phyloP scores from a whole-genome alignment of 306 rosid genomes.

The Canavalia gladiata region DNA sequence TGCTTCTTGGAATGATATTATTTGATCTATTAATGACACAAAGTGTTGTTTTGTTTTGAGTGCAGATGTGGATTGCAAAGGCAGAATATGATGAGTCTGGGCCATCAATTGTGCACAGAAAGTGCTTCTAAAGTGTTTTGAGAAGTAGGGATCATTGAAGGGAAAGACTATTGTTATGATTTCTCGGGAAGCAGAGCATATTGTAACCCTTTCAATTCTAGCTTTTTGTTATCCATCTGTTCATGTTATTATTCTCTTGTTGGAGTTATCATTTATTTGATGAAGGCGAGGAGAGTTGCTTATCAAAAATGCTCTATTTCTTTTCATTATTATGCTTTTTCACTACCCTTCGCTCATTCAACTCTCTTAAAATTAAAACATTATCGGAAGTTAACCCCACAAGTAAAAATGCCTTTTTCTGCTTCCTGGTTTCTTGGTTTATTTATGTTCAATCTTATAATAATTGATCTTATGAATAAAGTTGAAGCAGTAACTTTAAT shows the following conservation, averaged over 20 bases:
- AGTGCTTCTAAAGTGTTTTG: constrained; percentile 78
- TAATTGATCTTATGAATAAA: no score
- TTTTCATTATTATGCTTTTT: constrained; percentile 41
- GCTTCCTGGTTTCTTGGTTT: not conserved
- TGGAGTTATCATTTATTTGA: constrained; percentile 65
- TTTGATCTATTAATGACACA: constrained; percentile 2
- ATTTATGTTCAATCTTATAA: not conserved
- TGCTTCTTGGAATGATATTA: not conserved
- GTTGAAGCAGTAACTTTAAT: not conserved
- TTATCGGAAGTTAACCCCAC: not conserved
- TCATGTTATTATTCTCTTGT: constrained; percentile 59
- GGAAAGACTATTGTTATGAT: constrained; percentile 49
- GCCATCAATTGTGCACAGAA: constrained; percentile 97
- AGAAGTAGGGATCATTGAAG: constrained; percentile 55
- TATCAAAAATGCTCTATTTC: constrained; percentile 52
- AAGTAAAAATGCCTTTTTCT: not conserved
- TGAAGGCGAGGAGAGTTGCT: constrained; percentile 57
- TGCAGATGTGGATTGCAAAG: constrained; percentile 99
- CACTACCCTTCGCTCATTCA: constrained; percentile 12
- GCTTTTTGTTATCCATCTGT: constrained; percentile 57
- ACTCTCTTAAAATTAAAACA: not conserved
- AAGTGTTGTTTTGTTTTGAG: constrained; percentile 1
- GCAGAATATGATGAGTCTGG: constrained; percentile 98
- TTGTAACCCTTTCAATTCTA: constrained; percentile 57
- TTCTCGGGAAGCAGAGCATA: constrained; percentile 52